These are phyloP conservation scores for Emergomyces pasteurianus DNA, from an alignment of 2,329 filamentous ascomycete species.

Conservation along the genomic window DNA sequence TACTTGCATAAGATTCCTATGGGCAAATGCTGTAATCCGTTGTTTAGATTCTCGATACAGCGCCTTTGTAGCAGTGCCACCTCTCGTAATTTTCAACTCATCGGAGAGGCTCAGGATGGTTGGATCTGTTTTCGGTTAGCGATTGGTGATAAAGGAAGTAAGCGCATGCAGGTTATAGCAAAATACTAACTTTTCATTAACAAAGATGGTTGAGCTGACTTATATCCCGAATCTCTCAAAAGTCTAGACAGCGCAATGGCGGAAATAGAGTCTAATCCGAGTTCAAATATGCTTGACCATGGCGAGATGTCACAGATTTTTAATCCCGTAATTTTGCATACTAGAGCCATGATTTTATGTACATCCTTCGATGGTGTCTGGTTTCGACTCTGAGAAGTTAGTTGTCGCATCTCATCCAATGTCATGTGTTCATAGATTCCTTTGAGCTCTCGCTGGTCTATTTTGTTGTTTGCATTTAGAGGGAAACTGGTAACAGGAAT, in stretches of 20 bases:
- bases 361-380: constrained; percentile 28
- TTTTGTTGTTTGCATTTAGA: constrained; percentile 80
- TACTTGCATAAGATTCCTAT: constrained; percentile 45
- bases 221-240: constrained; percentile 53
- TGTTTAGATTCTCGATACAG: constrained; percentile 44
- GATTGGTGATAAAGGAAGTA: constrained; percentile 36
- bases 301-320: constrained; percentile 35
- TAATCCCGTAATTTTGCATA: constrained; percentile 44
- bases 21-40: constrained; percentile 50
- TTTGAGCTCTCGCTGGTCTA: constrained; percentile 59
- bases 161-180: constrained; percentile 16
- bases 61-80: constrained; percentile 7
- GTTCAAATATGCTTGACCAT: constrained; percentile 63
- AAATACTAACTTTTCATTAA: constrained; percentile 48
- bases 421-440: constrained; percentile 52
- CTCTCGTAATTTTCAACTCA: constrained; percentile 10
- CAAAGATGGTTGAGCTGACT: constrained; percentile 48
- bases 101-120: constrained; percentile 30
- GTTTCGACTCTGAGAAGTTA: constrained; percentile 30
- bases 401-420: constrained; percentile 47
- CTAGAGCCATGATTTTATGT: constrained; percentile 38
- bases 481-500: constrained; percentile 61
- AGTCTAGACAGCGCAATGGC: constrained; percentile 56
- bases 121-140: constrained; percentile 16
- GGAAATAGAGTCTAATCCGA: constrained; percentile 81